Evolutionary conservation across 768 basidiomycete genomes (phyloP), one percentile per base, ranked within the genome.

Genomic region (Lactifluus echinatus): DNA sequence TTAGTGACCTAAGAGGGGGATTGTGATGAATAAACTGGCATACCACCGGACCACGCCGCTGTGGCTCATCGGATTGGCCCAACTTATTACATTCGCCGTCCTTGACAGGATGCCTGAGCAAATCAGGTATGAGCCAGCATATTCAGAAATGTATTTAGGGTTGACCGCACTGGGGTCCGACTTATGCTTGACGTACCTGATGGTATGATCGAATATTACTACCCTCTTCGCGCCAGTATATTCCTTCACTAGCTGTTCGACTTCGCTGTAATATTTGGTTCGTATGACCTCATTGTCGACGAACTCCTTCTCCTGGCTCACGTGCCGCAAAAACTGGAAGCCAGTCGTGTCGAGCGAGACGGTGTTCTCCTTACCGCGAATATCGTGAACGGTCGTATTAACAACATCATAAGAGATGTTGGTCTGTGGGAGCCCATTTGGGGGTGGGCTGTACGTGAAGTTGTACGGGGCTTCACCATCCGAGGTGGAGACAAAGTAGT

Each of bases 191-290:
- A 50, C 71, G n/a, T 53, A 67, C 69, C 74, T 67, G 63, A 72
- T 71, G 40, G 73, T 76, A 58, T 77, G 75, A 56, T 78, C 76
- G 33, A 78, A 78, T 58, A 78, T 69, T 61, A 74, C 63, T 42
- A 76, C 69, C 36, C 66, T 66, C 63, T 70, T 72, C 10, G 71
- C 75, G 6, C 75, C 74, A 0, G 70, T 63, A 24, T 72, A 49
- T 57, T 69, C 66, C 65, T 72, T 78, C 60, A 78, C 50, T 24
- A 79, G 64, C 56, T 71, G 71, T 53, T 72, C 71, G 0, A 73
- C 69, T 65, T 79, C 77, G 36, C 65, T 56, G 58, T 78, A 78
- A 56, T 79, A 79, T 21, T 40, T 62, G 7, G 53, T 50, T 63
- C 65, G 60, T 60, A 78, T 75, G 47, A 53, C 63, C 39, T 69